Percentiles rank a stretch among this genome's conserved stretches.
These are phyloP conservation scores for Crithidia expoeki DNA, from an alignment of 208 protist species.

Conservation along the genomic window DNA sequence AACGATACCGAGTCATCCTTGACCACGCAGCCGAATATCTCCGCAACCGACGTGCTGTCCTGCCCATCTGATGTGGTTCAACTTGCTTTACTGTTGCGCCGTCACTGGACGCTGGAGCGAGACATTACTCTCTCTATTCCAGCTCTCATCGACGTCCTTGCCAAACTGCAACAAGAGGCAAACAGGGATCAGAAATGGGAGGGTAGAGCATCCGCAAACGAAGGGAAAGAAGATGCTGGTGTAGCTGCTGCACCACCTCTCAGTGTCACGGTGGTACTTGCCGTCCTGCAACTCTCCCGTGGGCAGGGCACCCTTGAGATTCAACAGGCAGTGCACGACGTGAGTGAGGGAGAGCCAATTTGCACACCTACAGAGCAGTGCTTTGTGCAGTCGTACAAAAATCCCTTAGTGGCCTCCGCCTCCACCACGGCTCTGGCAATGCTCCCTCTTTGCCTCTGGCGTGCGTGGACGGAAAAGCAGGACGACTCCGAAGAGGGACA, in stretches of 20 bases:
- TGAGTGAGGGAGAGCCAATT: not conserved
- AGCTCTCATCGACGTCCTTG: constrained; percentile 15
- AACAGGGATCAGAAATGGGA: not conserved
- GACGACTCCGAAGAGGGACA: not conserved
- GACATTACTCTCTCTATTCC: constrained; percentile 19
- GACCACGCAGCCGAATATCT: not conserved
- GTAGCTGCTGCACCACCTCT: no score
- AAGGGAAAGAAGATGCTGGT: not conserved
- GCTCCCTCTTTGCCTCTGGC: constrained; percentile 23
- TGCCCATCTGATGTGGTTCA: constrained; percentile 27
- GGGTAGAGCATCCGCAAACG: not conserved
- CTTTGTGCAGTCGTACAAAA: not conserved
- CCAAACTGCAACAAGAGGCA: not conserved
- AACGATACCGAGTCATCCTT: not conserved
- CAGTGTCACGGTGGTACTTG: constrained; percentile 10
- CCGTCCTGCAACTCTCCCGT: constrained; percentile 13
- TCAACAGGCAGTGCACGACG: not conserved
- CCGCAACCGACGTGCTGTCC: not conserved
- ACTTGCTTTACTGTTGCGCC: constrained; percentile 27
- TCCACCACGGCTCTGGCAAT: constrained; percentile 7
- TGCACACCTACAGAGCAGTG: not conserved
- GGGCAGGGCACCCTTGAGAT: not conserved
- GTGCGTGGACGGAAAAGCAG: not conserved
- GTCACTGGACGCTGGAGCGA: constrained; percentile 24
- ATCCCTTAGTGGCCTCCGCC: not conserved